phyloP scores from a whole-genome alignment of 371 early-diverging fungal species.

The Mortierella sp. region DNA sequence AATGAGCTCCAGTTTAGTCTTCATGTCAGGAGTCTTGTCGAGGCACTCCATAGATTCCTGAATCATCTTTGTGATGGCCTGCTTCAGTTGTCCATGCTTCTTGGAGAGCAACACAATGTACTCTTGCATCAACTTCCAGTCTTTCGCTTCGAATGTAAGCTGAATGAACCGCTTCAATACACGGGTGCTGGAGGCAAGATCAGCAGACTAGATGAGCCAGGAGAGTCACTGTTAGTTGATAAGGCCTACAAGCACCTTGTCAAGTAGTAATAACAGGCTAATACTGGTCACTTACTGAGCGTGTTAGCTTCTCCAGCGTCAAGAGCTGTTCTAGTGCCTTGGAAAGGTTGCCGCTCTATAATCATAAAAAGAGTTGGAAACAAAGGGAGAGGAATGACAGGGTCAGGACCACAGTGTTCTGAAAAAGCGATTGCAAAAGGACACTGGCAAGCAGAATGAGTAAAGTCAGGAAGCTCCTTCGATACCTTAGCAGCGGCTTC shows the following conservation, averaged over 20 bases:
- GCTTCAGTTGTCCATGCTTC: constrained; percentile 96
- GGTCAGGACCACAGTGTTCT: too few species aligned
- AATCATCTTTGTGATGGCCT: constrained; percentile 94
- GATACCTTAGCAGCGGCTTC: constrained; percentile 78
- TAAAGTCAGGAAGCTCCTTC: not conserved
- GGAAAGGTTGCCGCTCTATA: constrained; percentile 77
- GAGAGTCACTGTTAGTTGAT: not conserved
- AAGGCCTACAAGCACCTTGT: too few species aligned
- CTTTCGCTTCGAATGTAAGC: constrained; percentile 76
- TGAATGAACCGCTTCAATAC: constrained; percentile 85
- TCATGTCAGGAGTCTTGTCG: constrained; percentile 84
- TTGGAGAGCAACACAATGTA: constrained; percentile 90
- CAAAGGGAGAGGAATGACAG: not conserved
- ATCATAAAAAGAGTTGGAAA: not conserved
- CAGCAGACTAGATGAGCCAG: constrained; percentile 82
- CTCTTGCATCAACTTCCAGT: constrained; percentile 92
- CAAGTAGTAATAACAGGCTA: too few species aligned
- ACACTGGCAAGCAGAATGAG: not conserved
- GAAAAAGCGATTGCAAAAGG: too few species aligned
- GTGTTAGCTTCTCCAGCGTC: constrained; percentile 90
- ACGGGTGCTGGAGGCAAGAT: constrained; percentile 88
- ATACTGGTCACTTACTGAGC: constrained; percentile 74
- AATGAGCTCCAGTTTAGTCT: constrained; percentile 89
- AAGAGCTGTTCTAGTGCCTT: constrained; percentile 88
- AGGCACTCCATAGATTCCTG: constrained; percentile 92